These are phyloP conservation scores for Trichoderma sp. DNA, from an alignment of 2,329 filamentous ascomycete species.

Conservation along the genomic window DNA sequence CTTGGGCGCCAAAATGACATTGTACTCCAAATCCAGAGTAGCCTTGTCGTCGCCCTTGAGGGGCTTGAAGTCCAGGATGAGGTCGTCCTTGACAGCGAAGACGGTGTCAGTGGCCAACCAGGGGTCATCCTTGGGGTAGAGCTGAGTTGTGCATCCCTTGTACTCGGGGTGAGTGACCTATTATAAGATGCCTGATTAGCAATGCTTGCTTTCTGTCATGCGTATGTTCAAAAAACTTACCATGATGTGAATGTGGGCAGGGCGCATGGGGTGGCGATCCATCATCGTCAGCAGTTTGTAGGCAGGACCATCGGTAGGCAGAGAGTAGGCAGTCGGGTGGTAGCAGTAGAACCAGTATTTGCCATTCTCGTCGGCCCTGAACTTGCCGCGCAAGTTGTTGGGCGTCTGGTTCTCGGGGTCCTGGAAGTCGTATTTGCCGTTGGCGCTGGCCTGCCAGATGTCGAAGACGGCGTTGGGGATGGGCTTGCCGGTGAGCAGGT, in stretches of 20 bases:
- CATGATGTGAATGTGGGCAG: constrained; percentile 56
- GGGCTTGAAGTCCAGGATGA: constrained; percentile 54
- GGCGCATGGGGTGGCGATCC: constrained; percentile 52
- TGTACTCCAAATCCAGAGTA: constrained; percentile 44
- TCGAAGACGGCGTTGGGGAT: constrained; percentile 71
- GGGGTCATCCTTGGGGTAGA: constrained; percentile 69
- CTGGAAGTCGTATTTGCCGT: constrained; percentile 76
- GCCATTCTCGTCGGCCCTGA: constrained; percentile 68
- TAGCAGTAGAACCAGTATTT: constrained; percentile 75
- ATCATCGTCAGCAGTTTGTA: constrained; percentile 47
- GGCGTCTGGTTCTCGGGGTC: constrained; percentile 69
- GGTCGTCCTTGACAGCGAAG: constrained; percentile 56
- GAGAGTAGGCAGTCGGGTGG: constrained; percentile 71
- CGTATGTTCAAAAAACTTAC: constrained; percentile 32
- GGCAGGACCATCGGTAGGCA: constrained; percentile 62
- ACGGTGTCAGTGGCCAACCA: constrained; percentile 57
- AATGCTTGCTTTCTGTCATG: not conserved
- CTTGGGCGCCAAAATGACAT: constrained; percentile 48
- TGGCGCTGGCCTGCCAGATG: constrained; percentile 76
- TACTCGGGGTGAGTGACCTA: constrained; percentile 62
- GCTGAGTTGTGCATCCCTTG: constrained; percentile 72
- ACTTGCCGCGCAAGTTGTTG: constrained; percentile 78
- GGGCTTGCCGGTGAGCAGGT: constrained; percentile 65
- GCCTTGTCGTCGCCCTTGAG: constrained; percentile 43
- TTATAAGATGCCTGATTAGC: not conserved